Conservation (phyloP, 768 basidiomycete genomes). For the Daedaleopsis nitida region DNA sequence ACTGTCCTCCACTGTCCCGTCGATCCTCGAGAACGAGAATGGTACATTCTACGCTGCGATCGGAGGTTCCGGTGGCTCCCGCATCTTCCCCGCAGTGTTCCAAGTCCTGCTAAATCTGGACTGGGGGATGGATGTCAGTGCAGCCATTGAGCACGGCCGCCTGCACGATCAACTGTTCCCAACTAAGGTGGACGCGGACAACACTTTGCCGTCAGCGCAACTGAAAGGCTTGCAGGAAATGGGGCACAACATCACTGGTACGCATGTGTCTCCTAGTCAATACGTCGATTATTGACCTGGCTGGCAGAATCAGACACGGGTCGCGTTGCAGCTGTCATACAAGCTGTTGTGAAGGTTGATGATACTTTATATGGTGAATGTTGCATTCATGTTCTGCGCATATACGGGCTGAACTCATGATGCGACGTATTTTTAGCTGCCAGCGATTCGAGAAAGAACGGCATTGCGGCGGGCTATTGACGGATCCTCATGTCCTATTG, state of each 20-base stretch:
- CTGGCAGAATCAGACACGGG: slow-evolving; percentile 62
- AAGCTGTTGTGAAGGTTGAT: slow-evolving; percentile 57
- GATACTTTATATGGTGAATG: slow-evolving; percentile 61
- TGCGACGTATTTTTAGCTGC: slow-evolving; percentile 52
- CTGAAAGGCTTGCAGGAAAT: slow-evolving; percentile 54
- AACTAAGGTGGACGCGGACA: slow-evolving; percentile 56
- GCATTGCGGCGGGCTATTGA: slow-evolving; percentile 86
- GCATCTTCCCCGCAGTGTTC: slow-evolving; percentile 79
- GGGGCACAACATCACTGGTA: slow-evolving; percentile 77
- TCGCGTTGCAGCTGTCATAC: slow-evolving; percentile 75
- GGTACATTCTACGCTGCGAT: slow-evolving; percentile 73
- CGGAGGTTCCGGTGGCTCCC: slow-evolving; percentile 87
- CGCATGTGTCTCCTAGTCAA: slow-evolving; percentile 14
- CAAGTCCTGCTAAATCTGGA: slow-evolving; percentile 81
- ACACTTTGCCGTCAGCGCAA: slow-evolving; percentile 56
- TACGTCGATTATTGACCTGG: not conserved
- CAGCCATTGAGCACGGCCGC: slow-evolving; percentile 82
- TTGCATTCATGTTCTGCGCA: not conserved
- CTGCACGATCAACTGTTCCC: slow-evolving; percentile 90
- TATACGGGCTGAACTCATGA: slow-evolving; percentile 7
- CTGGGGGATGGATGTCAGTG: slow-evolving; percentile 78
- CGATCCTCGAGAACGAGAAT: slow-evolving; percentile 75
- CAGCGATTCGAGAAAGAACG: slow-evolving; percentile 91
- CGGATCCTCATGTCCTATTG: slow-evolving; percentile 7
- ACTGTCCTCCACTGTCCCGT: slow-evolving; percentile 80